Base-by-base conservation (phyloP, 805 yeast species). In the Myxozyma geophila region DNA sequence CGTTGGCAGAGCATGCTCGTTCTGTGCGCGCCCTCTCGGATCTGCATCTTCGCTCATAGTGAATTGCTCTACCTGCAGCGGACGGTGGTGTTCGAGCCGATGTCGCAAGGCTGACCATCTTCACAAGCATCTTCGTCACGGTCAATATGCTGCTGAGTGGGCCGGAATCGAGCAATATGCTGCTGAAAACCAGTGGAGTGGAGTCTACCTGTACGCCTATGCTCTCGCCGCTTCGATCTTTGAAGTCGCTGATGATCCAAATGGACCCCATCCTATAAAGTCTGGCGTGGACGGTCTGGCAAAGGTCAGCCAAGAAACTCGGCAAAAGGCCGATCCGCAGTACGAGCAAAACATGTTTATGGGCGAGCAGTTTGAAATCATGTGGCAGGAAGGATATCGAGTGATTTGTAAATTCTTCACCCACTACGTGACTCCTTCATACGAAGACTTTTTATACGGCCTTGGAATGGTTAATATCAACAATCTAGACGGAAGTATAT, bases 401-500 rank as follows among this genome's bases (percentile, higher is more conserved):
- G 72, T 81, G 50, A 83, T 90, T 62, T 73, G 76, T 37, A 72
- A 76, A 1, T 83, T 85, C 1, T 85, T 89, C 68, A 19, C 58
- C 46, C 66, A 67, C 7, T 63, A 67, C 15, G 7, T 55, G 13
- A 13, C n/a, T 41, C 71, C 80, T 51, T 71, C 80, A 15, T 84
- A 82, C 67, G 84, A 85, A 40, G 85, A 83, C 63, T 90, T 80
- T 71, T 74, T 88, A 73, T 76, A 74, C 61, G 84, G 84, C 75
- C 75, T 90, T 70, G 96, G 96, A 1, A 83, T 86, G 63, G 88
- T 85, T 72, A 88, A 89, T 74, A 83, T 90, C 70, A 90, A 90
- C 75, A 88, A 89, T 70, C 77, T 87, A 57, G 87, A 86, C 59
- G 85, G 88, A 1, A 83, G 85, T 54, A 71, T 89, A 17, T 90